A percentile compares a stretch with the other conserved stretches of the same genome.
Evolutionary conservation across 2,329 filamentous ascomycete species (phyloP).

Genomic region (Gnomoniopsis sp.): DNA sequence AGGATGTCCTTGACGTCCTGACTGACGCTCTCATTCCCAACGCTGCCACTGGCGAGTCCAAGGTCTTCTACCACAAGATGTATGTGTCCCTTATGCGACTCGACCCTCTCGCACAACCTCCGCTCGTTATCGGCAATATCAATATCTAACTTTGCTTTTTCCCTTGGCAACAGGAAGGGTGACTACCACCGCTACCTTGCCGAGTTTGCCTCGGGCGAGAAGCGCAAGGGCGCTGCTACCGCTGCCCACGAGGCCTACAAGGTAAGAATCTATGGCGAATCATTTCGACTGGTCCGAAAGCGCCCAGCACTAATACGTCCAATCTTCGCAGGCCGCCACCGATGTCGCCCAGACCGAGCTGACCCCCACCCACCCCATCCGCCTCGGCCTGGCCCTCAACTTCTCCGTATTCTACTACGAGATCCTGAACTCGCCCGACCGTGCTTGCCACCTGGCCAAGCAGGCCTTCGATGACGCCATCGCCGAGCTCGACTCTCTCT

Average conservation of each 20-base stretch:
- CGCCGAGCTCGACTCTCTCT: constrained; percentile 95
- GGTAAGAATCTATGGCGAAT: constrained; percentile 48
- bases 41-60: constrained; percentile 94
- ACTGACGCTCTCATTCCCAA: constrained; percentile 93
- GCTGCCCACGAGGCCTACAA: constrained; percentile 96
- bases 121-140: background rate
- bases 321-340: constrained; percentile 72
- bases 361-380: constrained; percentile 95
- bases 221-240: constrained; percentile 83
- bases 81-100: constrained; percentile 45
- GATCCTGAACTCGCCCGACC: constrained; percentile 96
- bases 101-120: background rate
- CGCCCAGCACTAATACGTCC: constrained; percentile 11
- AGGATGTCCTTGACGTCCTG: constrained; percentile 94
- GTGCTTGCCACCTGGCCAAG: constrained; percentile 97
- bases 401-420: constrained; percentile 99
- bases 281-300: background rate
- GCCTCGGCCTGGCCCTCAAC: constrained; percentile 94
- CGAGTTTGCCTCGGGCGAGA: constrained; percentile 89
- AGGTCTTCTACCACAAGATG: constrained; percentile 99
- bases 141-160: constrained; percentile 9
- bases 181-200: constrained; percentile 95
- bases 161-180: constrained; percentile 74
- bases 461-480: constrained; percentile 99
- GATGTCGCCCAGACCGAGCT: constrained; percentile 98